Base-by-base conservation (phyloP, 2,329 filamentous ascomycete genomes). In the Laburnicola sp. region DNA sequence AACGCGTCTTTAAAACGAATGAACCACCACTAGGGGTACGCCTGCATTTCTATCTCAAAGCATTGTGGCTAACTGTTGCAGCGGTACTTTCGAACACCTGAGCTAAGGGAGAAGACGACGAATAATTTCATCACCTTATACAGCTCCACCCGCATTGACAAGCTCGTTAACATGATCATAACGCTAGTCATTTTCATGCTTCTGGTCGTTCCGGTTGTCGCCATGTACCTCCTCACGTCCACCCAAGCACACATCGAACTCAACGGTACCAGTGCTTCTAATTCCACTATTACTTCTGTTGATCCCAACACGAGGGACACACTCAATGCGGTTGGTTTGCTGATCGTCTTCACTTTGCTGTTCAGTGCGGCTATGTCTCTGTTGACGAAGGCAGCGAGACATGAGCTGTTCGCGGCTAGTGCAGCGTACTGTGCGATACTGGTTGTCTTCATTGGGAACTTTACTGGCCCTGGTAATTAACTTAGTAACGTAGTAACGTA, bases 141-240 rank as follows among this genome's bases (percentile, higher is more conserved):
- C 60, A 69, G 67, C 35, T 62, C 67, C 7, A 53, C 61, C 0
- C 66, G 74, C 16, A 68, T 77, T 25, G 73, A 76, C 48, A 66
- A 60, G 7, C 63, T 77, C 22, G 72, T 75, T 47, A 74, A 73
- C 48, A 54, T 73, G 10, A 65, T 77, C 50, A 75, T 77, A 54
- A 76, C 74, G 0, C 51, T 70, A n/a, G 61, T 76, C 16, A 75
- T 77, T 40, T 75, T 76, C 59, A 62, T 72, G 9, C 63, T 77
- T 2, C 64, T 76, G 0, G 65, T 76, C 1, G 57, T 75, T 6
- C 75, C 75, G 0, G 73, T 77, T 5, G 59, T 76, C 4, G 66
- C 66, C 3, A 68, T 77, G 66, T 76, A 75, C 52, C 56, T 69
- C 26, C 51, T 76, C 0, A 73, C 73, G 1, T 57, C 59, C 2